Evolutionary conservation across 768 basidiomycete genomes (phyloP), one percentile per base, ranked within the genome.

Genomic region (Scleroderma bovista): DNA sequence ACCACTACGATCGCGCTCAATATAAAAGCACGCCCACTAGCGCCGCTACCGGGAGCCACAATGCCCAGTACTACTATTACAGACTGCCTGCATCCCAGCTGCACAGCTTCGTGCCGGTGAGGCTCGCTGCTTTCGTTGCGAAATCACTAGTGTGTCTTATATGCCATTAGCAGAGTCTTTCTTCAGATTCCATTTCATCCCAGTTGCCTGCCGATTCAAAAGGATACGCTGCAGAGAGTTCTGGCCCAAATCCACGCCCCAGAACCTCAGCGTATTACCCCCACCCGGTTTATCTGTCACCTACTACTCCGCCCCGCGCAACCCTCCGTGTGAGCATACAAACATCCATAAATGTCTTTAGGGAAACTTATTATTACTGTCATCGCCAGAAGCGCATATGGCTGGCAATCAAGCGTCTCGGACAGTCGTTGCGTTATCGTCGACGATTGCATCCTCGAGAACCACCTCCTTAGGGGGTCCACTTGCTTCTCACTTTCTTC

Each of bases 271-370:
- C 13, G 17, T n/a, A 29, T 29, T 43, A 43, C n/a, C 24, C 41
- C 24, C 15, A 43, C 23, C 12, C 23, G 6, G 10, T 4, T 16
- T 43, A 43, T 43, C 41, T 9, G n/a, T 26, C 41, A 24, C 24
- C 22, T 8, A 24, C 22, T 8, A 24, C 23, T 24, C 34, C 34
- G 34, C 7, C 41, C 15, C 41, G 16, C 6, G 24, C 12, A 6
- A n/a, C 23, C 24, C 13, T 43, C 8, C 4, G 41, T n/a, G 41
- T 43, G 41, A 43, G 41, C 16, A 43, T 23, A 1, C 67, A 6
- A 8, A 16, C 23, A 43, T n/a, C 24, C 16, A 8, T 16, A 43
- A 3, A 22, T 13, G 6, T 26, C 24, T n/a, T 16, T n/a, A n/a
- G 9, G 41, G 34, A 15, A 13, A 15, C n/a, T 36, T 36, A 36